Base-by-base conservation (phyloP, 2,329 filamentous ascomycete genomes). In the Bretziella fagacearum region DNA sequence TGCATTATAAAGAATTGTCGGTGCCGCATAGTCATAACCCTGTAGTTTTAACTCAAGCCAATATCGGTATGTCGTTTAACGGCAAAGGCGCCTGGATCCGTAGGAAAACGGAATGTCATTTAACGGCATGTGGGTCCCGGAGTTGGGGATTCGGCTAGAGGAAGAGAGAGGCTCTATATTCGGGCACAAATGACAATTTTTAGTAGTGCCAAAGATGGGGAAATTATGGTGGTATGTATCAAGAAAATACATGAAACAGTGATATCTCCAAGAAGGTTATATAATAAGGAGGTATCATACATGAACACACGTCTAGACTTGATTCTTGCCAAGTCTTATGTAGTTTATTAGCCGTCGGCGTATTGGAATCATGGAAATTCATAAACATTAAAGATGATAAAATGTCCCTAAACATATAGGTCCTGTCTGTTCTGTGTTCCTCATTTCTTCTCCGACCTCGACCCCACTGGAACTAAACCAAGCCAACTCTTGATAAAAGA, bases 401-500 rank as follows among this genome's bases (percentile, higher is more conserved):
- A 8, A 39, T 39, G 23, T 39, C 35, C 35, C 35, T 39, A 39
- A 20, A n/a, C n/a, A 39, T 39, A 7, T 39, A 39, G 35, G 35
- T 39, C 6, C 35, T 23, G 35, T 39, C 13, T 39, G 7, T n/a
- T 39, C 35, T 18, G n/a, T n/a, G 20, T 6, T 20, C 23, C 6
- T 30, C 17, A 27, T 43, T 43, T 27, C 26, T 43, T 43, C 26
- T 43, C 25, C 6, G 23, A 3, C 15, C 15, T n/a, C 3, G 17
- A 10, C 11, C 13, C 40, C n/a, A 26, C 15, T 20, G 40, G 25
- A 6, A 15, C 15, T 13, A n/a, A 54, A 6, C 57, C 58, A 30
- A 59, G 54, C 42, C 56, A 51, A 20, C 53, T 53, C 36, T 55
- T 54, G 27, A 49, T 27, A 26, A 58, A 54, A 41, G 56, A 51